Percentiles rank a stretch among this genome's conserved stretches.
These are phyloP conservation scores for Nemania bipapillata DNA, from an alignment of 2,329 filamentous ascomycete species.

Conservation along the genomic window DNA sequence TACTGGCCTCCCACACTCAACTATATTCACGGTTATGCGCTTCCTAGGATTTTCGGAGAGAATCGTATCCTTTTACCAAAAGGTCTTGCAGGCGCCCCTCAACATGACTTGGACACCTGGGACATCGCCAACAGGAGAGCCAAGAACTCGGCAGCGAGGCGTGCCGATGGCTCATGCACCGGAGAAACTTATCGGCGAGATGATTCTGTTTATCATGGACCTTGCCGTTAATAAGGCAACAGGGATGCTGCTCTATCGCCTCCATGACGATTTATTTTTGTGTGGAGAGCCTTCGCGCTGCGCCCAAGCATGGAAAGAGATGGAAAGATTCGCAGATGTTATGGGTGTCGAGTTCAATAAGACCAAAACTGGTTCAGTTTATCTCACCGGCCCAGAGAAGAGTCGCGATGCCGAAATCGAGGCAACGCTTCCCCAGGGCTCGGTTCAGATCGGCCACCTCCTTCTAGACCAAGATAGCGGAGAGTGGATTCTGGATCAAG, in stretches of 20 bases:
- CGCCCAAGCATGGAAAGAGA: slow-evolving; percentile 57
- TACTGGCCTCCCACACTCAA: slow-evolving; percentile 58
- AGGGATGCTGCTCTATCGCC: slow-evolving; percentile 57
- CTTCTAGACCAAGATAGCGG: slow-evolving; percentile 59
- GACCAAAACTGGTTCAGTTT: slow-evolving; percentile 56
- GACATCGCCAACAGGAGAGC: slow-evolving; percentile 45
- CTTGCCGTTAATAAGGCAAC: slow-evolving; percentile 58
- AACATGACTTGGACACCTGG: slow-evolving; percentile 54
- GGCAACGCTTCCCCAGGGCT: slow-evolving; percentile 59
- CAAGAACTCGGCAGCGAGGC: slow-evolving; percentile 56
- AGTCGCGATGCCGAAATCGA: slow-evolving; percentile 39
- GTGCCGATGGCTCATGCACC: slow-evolving; percentile 59
- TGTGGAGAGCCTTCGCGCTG: slow-evolving; percentile 56
- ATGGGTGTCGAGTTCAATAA: slow-evolving; percentile 58
- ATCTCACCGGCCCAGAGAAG: slow-evolving; percentile 45
- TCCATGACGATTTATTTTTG: slow-evolving; percentile 63
- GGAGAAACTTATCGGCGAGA: slow-evolving; percentile 60
- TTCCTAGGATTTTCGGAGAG: slow-evolving; percentile 58
- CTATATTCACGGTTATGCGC: slow-evolving; percentile 56
- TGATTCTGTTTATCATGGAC: slow-evolving; percentile 61
- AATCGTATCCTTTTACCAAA: slow-evolving; percentile 59
- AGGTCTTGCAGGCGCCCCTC: slow-evolving; percentile 59
- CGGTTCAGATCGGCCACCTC: slow-evolving; percentile 67
- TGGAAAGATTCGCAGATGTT: slow-evolving; percentile 56
- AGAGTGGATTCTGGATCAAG: slow-evolving; percentile 65